Evolutionary conservation across 2,329 filamentous ascomycete species (phyloP).

Genomic region (Penicillium sp.): DNA sequence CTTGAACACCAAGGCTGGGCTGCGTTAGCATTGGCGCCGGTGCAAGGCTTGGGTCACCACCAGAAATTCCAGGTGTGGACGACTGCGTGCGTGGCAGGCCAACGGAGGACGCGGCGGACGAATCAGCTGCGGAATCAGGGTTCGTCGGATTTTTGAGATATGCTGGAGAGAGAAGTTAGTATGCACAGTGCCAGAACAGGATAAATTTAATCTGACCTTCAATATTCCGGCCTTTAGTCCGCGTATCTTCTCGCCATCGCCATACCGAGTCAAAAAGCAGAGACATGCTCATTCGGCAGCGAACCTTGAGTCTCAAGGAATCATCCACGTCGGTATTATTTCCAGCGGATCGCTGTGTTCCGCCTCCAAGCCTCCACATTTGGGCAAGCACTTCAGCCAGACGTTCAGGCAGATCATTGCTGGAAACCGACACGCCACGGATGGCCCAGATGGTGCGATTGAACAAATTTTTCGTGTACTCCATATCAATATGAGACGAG

Average conservation of each 20-base stretch:
- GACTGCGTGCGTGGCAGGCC: constrained; percentile 49
- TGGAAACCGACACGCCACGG: constrained; percentile 64
- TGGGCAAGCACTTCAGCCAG: constrained; percentile 70
- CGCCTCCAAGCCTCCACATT: constrained; percentile 63
- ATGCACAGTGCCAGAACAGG: constrained; percentile 24
- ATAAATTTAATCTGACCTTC: constrained; percentile 60
- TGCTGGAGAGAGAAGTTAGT: constrained; percentile 41
- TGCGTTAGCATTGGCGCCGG: constrained; percentile 45
- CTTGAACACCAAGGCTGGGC: constrained; percentile 39
- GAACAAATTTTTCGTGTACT: constrained; percentile 63
- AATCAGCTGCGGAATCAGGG: constrained; percentile 77
- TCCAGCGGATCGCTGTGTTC: constrained; percentile 35
- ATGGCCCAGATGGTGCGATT: constrained; percentile 64
- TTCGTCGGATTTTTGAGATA: constrained; percentile 87
- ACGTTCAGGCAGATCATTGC: constrained; percentile 68
- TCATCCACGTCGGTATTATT: constrained; percentile 47
- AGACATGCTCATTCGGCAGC: constrained; percentile 71
- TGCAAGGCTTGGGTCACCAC: constrained; percentile 53
- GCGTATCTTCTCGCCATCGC: constrained; percentile 70
- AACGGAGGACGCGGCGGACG: constrained; percentile 68
- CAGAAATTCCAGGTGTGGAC: constrained; percentile 45
- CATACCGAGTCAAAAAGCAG: constrained; percentile 71
- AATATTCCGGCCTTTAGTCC: constrained; percentile 72
- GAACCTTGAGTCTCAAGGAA: constrained; percentile 66
- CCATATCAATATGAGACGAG: constrained; percentile 61